These are phyloP conservation scores for Yamadazyma sp. DNA, from an alignment of 1,139 yeast genomes.

Conservation along the genomic window DNA sequence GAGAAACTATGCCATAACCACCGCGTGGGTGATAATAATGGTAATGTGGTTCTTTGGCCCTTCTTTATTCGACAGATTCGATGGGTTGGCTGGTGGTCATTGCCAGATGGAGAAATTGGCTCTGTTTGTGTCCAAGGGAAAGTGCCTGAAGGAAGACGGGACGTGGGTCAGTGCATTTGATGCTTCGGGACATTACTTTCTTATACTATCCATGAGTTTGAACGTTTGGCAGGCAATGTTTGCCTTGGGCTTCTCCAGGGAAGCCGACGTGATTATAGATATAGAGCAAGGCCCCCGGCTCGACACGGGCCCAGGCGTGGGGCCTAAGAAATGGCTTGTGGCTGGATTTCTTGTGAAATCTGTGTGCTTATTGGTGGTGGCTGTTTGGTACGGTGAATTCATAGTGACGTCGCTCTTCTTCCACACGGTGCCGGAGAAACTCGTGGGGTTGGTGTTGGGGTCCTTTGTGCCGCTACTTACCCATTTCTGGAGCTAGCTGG, in stretches of 20 bases:
- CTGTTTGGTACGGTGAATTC: slow-evolving; percentile 30
- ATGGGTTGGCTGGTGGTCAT: slow-evolving; percentile 40
- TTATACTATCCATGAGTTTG: slow-evolving; percentile 49
- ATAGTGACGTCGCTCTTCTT: slow-evolving; percentile 59
- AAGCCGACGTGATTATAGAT: too few relatives aligned
- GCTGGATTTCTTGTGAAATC: background rate
- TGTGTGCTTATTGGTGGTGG: background rate
- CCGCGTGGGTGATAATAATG: slow-evolving; percentile 7
- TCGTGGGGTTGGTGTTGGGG: slow-evolving; percentile 52
- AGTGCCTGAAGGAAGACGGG: slow-evolving; percentile 18
- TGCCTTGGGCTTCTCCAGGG: slow-evolving; percentile 3
- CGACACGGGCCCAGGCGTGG: too few relatives aligned
- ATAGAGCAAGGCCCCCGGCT: too few relatives aligned
- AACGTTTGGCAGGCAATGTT: slow-evolving; percentile 29
- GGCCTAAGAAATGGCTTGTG: slow-evolving; percentile 7
- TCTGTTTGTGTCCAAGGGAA: slow-evolving; percentile 3
- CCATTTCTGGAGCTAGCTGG: too few relatives aligned
- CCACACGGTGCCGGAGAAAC: slow-evolving; percentile 59
- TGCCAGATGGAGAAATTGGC: slow-evolving; percentile 22
- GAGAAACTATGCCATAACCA: slow-evolving; percentile 19
- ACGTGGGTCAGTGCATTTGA: slow-evolving; percentile 62
- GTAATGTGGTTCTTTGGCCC: slow-evolving; percentile 50
- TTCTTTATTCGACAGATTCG: slow-evolving; percentile 44
- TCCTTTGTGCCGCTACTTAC: slow-evolving; percentile 33
- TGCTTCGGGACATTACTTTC: slow-evolving; percentile 63